Percentiles rank a stretch among this genome's conserved stretches.
Evolutionary conservation across 2,329 filamentous ascomycete species (phyloP).

Genomic region (Zymoseptoria brevis): DNA sequence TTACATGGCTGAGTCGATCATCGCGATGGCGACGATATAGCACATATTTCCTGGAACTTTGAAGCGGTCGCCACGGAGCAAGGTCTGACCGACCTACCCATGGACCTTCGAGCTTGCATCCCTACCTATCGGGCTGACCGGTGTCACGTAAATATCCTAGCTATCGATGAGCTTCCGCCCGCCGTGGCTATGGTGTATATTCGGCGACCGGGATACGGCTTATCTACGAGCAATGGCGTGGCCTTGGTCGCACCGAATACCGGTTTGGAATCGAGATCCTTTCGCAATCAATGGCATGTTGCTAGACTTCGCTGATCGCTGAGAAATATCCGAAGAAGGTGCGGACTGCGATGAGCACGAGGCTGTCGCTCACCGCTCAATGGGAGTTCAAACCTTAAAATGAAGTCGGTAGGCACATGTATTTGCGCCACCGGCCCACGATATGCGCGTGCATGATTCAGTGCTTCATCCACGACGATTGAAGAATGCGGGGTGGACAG

Average conservation of each 20-base stretch:
- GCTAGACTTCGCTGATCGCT: neutral
- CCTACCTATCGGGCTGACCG: neutral
- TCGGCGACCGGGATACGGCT: neutral
- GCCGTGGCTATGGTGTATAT: neutral
- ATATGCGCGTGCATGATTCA: neutral
- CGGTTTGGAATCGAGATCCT: neutral
- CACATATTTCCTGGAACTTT: neutral
- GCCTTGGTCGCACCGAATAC: neutral
- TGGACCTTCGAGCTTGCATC: neutral
- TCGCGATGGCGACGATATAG: neutral
- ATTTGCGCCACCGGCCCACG: neutral
- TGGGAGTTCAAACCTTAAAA: neutral
- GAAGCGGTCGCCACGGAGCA: neutral
- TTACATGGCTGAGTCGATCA: neutral
- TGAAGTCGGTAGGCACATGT: neutral
- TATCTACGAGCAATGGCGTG: too few relatives aligned
- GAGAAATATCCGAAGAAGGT: neutral
- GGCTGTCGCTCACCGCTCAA: neutral
- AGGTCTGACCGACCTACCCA: neutral
- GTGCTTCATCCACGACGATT: neutral
- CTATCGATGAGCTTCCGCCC: neutral
- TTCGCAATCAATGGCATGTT: neutral
- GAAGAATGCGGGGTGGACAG: neutral
- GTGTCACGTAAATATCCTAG: neutral
- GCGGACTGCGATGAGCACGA: neutral